Conservation (phyloP, 2,329 filamentous ascomycete species). For the Pseudogymnoascus sp. region DNA sequence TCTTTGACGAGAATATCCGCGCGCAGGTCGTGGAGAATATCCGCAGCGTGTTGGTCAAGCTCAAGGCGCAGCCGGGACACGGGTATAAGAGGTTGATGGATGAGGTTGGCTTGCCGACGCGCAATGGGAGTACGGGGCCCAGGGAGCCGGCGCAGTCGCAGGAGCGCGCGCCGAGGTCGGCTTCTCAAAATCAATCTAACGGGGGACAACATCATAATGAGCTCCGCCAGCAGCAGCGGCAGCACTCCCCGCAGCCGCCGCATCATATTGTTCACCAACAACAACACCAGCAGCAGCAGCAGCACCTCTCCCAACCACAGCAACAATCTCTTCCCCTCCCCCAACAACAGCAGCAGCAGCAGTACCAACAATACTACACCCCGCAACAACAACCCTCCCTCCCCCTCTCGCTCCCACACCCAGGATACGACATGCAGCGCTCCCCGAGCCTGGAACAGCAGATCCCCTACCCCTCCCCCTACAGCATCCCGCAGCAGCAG, state of each 20-base stretch:
- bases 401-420: neutral
- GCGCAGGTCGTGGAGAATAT: slow-evolving; percentile 86
- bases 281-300: slow-evolving; percentile 33
- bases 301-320: no score
- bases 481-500: neutral
- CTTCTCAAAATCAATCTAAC: slow-evolving; percentile 39
- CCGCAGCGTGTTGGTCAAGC: slow-evolving; percentile 74
- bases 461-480: neutral
- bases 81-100: slow-evolving; percentile 99
- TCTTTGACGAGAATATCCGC: slow-evolving; percentile 89
- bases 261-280: slow-evolving; percentile 46
- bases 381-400: neutral
- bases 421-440: neutral
- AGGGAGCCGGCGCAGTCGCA: slow-evolving; percentile 29
- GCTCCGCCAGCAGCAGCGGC: slow-evolving; percentile 35
- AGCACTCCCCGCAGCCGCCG: slow-evolving; percentile 33
- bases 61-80: slow-evolving; percentile 89
- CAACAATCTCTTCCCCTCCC: neutral
- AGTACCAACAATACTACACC: neutral
- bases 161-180: slow-evolving; percentile 30
- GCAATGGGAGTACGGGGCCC: slow-evolving; percentile 36
- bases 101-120: slow-evolving; percentile 71
- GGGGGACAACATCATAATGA: slow-evolving; percentile 36
- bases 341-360: neutral
- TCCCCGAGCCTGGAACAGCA: neutral